Evolutionary conservation across 2,329 filamentous ascomycete genomes (phyloP), one percentile per base, ranked within the genome.

Genomic region (Aspergillus persii): DNA sequence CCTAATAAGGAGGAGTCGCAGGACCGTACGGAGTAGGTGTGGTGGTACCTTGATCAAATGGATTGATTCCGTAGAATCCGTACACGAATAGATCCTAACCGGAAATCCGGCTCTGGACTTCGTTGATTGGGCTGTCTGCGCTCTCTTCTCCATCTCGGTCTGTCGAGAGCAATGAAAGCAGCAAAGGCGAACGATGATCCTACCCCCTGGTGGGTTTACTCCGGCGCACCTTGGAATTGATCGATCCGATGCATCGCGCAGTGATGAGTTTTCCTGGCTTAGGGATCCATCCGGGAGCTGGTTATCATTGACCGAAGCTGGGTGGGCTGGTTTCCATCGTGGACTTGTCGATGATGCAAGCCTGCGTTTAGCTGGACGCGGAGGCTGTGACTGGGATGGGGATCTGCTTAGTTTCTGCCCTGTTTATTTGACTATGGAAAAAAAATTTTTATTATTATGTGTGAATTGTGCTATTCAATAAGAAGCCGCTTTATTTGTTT

Each of bases 291-390:
- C 26, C 26, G 7, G 26, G 11, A 23, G 44, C 44, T 47, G 12
- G 15, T 47, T 47, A 15, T 47, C 18, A 47, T 47, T 47, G 44
- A 47, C n/a, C 27, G 18, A 47, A 27, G 44, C 44, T 47, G 18
- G 8, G 44, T 47, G 44, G 26, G 44, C 26, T 47, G 44, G 44
- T 47, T 27, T 47, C 44, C 36, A 55, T 23, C n/a, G 12, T 53
- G 23, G 33, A 52, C 18, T 23, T 50, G n/a, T 46, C 8, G 36
- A 57, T 60, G 54, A 56, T 53, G 53, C 53, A 53, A 50, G 26
- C 12, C 41, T 54, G 27, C 50, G 36, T 47, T 31, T 48, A 29
- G 12, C 36, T 41, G 5, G 36, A 41, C 11, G 36, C 8, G 44
- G 18, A 47, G 26, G 18, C 44, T 47, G 18, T 47, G 44, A 47